Percentiles rank a stretch among this genome's conserved stretches.
Conservation (phyloP, 495 filamentous ascomycete genomes). For the Penicillium goetzii region DNA sequence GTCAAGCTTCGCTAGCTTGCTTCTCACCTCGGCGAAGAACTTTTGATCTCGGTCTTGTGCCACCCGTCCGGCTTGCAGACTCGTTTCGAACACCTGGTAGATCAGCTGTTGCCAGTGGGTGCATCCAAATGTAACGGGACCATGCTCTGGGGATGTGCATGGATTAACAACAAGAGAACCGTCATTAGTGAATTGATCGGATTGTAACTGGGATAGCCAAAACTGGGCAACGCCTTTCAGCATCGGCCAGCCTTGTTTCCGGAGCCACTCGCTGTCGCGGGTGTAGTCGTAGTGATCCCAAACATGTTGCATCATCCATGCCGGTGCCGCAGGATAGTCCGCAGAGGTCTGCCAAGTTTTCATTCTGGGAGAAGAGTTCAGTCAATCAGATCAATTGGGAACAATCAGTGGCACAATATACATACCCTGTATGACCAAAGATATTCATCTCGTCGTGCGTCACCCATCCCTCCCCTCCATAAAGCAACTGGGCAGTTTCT, state of each 20-base stretch:
- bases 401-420: neutral
- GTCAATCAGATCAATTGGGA: neutral
- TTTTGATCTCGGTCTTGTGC: conserved; percentile 27
- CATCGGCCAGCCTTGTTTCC: conserved; percentile 47
- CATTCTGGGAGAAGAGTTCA: conserved; percentile 23
- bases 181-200: conserved; percentile 53
- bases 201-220: conserved; percentile 50
- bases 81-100: conserved; percentile 45
- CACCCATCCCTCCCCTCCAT: conserved; percentile 46
- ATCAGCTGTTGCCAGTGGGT: conserved; percentile 55
- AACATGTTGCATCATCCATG: conserved; percentile 58
- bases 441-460: conserved; percentile 52
- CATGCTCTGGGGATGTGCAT: conserved; percentile 57
- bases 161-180: conserved; percentile 54
- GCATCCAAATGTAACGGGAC: conserved; percentile 56
- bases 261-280: conserved; percentile 46
- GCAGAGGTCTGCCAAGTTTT: conserved; percentile 47
- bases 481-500: conserved; percentile 52
- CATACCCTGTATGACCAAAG: conserved; percentile 52
- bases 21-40: conserved; percentile 34
- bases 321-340: conserved; percentile 44
- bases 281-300: conserved; percentile 54
- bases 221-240: conserved; percentile 52
- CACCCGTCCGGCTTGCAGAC: conserved; percentile 32
- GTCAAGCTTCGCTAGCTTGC: conserved; percentile 41